Base-by-base conservation (phyloP, 2,329 filamentous ascomycete genomes). In the Elsinoe necatrix region DNA sequence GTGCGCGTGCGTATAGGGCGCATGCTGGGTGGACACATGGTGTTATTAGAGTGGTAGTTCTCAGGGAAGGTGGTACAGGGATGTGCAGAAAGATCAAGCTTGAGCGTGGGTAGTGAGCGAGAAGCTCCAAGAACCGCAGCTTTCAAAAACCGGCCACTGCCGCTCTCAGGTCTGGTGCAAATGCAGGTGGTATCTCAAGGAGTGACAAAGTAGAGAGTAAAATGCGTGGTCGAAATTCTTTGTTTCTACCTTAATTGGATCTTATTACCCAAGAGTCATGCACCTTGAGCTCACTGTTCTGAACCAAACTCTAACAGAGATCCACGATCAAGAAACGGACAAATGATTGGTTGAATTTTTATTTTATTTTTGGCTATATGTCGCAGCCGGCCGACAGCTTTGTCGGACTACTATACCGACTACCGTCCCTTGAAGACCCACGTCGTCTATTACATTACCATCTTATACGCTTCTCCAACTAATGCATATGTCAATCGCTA, bases 11-110 rank as follows among this genome's bases (percentile, higher is more conserved):
- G 21, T 5, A 56, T 11, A 21, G 39, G 41, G 8, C 27, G 54
- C 54, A 56, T 56, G 23, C 31, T 55, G 37, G 35, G 31, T 31
- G 35, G 21, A 45, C 52, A 55, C 52, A 55, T 55, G 18, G 25
- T n/a, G 23, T 9, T 7, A n/a, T n/a, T 20, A 42, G 4, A 29
- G 20, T 6, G 16, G 29, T 5, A 37, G 29, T 8, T 3, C 3
- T 18, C 7, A 25, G 11, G 23, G 6, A 27, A 29, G 43, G n/a
- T 29, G 4, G 23, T 48, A 20, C 34, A 37, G 34, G 34, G 14
- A 31, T 16, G 23, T 48, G 21, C 9, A 11, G 41, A 43, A 23
- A 23, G 12, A n/a, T 48, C 6, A 34, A 48, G 43, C 43, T 48
- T 31, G 43, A 12, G n/a, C 43, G n/a, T n/a, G n/a, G 43, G 5